Conservation (phyloP, 306 rosid species). For the Carpinus viminea region DNA sequence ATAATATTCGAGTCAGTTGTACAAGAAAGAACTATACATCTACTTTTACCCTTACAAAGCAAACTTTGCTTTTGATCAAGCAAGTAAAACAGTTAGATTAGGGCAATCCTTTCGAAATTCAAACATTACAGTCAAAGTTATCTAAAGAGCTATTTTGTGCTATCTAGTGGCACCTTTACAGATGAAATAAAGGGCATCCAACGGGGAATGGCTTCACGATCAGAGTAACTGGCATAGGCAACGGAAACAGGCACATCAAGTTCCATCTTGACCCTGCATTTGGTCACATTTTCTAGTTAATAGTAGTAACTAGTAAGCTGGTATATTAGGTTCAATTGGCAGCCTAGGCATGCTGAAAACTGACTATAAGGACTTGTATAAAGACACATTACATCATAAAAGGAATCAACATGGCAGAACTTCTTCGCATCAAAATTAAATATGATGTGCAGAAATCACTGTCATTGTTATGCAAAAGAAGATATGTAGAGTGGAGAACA, state of each 20-base stretch:
- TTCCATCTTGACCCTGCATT: slow-evolving; percentile 90
- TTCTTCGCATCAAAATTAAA: neutral
- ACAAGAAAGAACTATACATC: neutral
- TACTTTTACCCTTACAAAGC: neutral
- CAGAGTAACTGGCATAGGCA: slow-evolving; percentile 76
- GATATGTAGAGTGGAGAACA: neutral
- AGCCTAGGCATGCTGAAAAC: slow-evolving; percentile 11
- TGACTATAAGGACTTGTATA: neutral
- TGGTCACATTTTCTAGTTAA: slow-evolving; percentile 28
- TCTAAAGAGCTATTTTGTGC: slow-evolving; percentile 8
- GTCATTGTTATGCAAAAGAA: neutral
- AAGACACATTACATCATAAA: neutral
- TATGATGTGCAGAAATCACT: neutral
- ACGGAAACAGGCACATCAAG: slow-evolving; percentile 76
- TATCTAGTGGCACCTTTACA: slow-evolving; percentile 55
- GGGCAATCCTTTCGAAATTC: neutral
- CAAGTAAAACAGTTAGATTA: slow-evolving; percentile 1
- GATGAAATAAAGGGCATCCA: slow-evolving; percentile 98
- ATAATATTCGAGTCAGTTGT: neutral
- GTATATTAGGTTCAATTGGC: neutral
- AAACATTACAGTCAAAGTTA: slow-evolving; percentile 1
- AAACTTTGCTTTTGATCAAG: slow-evolving; percentile 7
- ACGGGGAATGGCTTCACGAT: slow-evolving; percentile 85
- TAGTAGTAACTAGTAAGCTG: slow-evolving; percentile 6
- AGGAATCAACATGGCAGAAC: slow-evolving; percentile 7